These are phyloP conservation scores for Evansstolkia leycettana DNA, from an alignment of 495 filamentous ascomycete genomes.

Conservation along the genomic window DNA sequence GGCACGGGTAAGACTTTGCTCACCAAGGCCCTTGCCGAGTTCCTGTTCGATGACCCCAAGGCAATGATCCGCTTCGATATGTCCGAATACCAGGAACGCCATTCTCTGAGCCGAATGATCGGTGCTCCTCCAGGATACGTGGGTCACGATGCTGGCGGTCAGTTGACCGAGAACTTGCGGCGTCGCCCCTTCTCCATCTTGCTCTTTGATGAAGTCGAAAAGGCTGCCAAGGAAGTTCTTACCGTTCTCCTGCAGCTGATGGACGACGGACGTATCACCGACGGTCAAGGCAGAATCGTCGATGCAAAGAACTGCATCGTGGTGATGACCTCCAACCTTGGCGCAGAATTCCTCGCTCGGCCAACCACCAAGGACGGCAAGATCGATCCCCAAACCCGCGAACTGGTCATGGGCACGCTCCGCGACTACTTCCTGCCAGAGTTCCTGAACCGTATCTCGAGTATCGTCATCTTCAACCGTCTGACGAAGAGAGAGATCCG, in stretches of 20 bases:
- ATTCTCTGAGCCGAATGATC: slow-evolving; percentile 94
- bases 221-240: slow-evolving; percentile 93
- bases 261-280: slow-evolving; percentile 97
- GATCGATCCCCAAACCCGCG: slow-evolving; percentile 77
- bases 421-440: slow-evolving; percentile 95
- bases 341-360: slow-evolving; percentile 83
- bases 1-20: slow-evolving; percentile 96
- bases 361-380: slow-evolving; percentile 62
- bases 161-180: slow-evolving; percentile 86
- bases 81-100: slow-evolving; percentile 98
- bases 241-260: slow-evolving; percentile 96
- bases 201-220: slow-evolving; percentile 96
- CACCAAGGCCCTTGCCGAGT: slow-evolving; percentile 92
- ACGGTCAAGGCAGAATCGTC: slow-evolving; percentile 87
- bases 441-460: slow-evolving; percentile 94
- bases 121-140: slow-evolving; percentile 96
- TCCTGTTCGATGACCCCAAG: slow-evolving; percentile 95
- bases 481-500: slow-evolving; percentile 81
- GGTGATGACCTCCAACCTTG: slow-evolving; percentile 96
- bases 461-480: slow-evolving; percentile 95
- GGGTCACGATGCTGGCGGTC: slow-evolving; percentile 89
- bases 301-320: slow-evolving; percentile 98
- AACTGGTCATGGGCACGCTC: slow-evolving; percentile 79
- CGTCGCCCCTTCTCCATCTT: slow-evolving; percentile 95
- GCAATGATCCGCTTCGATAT: slow-evolving; percentile 99